phyloP scores from a whole-genome alignment of 805 yeast species.

The Starmerella potacharoeniae region DNA sequence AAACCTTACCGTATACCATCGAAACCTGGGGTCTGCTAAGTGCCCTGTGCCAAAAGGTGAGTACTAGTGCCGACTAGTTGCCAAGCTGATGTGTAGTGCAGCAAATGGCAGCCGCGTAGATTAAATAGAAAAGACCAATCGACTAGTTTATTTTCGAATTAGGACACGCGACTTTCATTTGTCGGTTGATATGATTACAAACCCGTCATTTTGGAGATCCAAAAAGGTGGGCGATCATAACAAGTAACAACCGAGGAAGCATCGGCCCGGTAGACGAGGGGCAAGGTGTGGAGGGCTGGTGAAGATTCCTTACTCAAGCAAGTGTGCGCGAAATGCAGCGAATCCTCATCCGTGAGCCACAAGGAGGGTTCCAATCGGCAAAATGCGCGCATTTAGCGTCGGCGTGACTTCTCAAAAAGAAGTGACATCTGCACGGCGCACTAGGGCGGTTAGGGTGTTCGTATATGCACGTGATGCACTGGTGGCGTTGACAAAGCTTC shows the following conservation, averaged over 20 bases:
- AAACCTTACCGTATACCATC: not conserved
- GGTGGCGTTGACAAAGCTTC: not conserved
- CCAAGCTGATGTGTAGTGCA: no score
- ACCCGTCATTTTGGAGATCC: not conserved
- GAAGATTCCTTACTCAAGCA: no score
- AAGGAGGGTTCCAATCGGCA: not conserved
- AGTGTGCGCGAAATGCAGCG: not conserved
- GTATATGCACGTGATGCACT: not conserved
- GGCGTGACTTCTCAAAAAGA: not conserved
- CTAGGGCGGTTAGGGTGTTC: not conserved
- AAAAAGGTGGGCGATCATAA: not conserved
- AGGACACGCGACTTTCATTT: not conserved
- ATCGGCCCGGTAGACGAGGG: no score
- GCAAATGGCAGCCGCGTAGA: no score
- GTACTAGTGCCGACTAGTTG: no score
- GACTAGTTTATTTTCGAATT: no score
- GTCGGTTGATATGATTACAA: not conserved
- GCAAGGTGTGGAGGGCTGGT: no score
- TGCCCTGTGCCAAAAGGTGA: no score
- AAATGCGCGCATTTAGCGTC: not conserved
- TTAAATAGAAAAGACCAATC: no score
- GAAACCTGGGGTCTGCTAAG: not conserved
- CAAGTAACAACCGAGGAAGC: not conserved
- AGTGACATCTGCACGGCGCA: conserved; percentile 3
- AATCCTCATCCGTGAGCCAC: not conserved